These are phyloP conservation scores for Elongisporangium undulatum DNA, from an alignment of 352 stramenopile species.

Conservation along the genomic window DNA sequence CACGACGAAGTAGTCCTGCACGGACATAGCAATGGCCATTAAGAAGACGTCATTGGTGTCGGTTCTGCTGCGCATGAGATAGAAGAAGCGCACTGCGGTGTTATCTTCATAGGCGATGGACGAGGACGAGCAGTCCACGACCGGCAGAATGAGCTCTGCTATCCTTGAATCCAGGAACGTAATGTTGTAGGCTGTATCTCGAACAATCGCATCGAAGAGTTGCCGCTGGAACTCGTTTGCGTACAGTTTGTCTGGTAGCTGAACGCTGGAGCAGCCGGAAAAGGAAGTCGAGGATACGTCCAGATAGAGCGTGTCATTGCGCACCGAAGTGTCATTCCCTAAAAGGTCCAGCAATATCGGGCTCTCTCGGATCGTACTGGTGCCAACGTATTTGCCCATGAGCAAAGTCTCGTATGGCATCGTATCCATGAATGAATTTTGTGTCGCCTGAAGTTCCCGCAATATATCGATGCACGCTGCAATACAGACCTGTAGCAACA, in stretches of 20 bases:
- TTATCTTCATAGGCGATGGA: conserved; percentile 20
- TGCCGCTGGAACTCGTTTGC: conserved; percentile 24
- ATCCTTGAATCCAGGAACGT: conserved; percentile 15
- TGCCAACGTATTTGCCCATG: conserved; percentile 8
- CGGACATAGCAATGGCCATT: conserved; percentile 20
- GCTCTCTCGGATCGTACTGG: conserved; percentile 21
- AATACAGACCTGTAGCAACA: conserved; percentile 6
- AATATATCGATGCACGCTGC: conserved; percentile 2
- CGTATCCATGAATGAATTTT: not conserved
- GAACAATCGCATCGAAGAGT: conserved; percentile 15
- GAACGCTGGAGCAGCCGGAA: conserved; percentile 7
- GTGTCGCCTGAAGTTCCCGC: not conserved
- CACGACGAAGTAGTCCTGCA: conserved; percentile 34
- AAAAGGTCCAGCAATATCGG: conserved; percentile 19
- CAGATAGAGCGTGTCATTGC: conserved; percentile 28
- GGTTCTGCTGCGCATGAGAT: conserved; percentile 26
- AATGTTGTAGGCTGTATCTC: conserved; percentile 20
- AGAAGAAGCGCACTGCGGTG: conserved; percentile 26
- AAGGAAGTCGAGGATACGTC: conserved; percentile 16
- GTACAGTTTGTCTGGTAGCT: conserved; percentile 18
- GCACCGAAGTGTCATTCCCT: conserved; percentile 10
- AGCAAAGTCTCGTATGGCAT: conserved; percentile 10
- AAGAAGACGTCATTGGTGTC: conserved; percentile 19
- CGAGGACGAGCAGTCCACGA: conserved; percentile 35
- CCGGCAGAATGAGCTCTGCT: conserved; percentile 25